Conservation (phyloP, 139 green algal species). For the Coccomyxa sp. region DNA sequence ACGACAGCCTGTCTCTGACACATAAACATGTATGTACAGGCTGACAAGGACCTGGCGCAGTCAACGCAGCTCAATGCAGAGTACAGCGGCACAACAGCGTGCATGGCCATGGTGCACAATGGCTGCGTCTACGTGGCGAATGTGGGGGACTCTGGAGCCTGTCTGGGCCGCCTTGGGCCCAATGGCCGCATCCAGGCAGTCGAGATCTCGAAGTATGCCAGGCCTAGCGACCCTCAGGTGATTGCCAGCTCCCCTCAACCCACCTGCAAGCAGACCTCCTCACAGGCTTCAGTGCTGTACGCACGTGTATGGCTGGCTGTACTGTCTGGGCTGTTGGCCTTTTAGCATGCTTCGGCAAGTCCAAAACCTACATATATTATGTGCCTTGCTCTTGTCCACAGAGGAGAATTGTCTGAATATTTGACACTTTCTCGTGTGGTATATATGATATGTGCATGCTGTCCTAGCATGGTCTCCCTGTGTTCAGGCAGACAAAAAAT, state of each 20-base stretch:
- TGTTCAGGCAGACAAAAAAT: too few species aligned
- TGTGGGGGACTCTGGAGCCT: conserved; percentile 28
- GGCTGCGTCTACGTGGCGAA: conserved; percentile 18
- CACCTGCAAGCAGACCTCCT: not conserved
- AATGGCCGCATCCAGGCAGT: conserved; percentile 17
- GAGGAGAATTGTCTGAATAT: too few species aligned
- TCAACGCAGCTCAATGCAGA: conserved; percentile 20
- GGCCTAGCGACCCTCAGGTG: conserved; percentile 26
- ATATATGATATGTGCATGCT: too few species aligned
- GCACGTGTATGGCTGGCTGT: too few species aligned
- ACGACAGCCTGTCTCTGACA: not conserved
- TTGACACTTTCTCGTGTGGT: too few species aligned
- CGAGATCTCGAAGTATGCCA: conserved; percentile 36
- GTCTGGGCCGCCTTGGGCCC: conserved; percentile 6
- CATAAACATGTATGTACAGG: not conserved
- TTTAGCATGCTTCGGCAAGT: too few species aligned
- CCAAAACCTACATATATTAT: too few species aligned
- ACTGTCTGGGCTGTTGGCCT: too few species aligned
- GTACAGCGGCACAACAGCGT: conserved; percentile 33
- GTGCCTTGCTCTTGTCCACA: too few species aligned
- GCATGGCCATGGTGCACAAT: conserved; percentile 25
- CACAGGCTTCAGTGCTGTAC: not conserved
- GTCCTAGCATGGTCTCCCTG: too few species aligned
- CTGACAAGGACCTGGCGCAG: conserved; percentile 18
- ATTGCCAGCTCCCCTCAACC: not conserved